Base-by-base conservation (phyloP, 176 grass and related monocot species). In the Avena atlantica region DNA sequence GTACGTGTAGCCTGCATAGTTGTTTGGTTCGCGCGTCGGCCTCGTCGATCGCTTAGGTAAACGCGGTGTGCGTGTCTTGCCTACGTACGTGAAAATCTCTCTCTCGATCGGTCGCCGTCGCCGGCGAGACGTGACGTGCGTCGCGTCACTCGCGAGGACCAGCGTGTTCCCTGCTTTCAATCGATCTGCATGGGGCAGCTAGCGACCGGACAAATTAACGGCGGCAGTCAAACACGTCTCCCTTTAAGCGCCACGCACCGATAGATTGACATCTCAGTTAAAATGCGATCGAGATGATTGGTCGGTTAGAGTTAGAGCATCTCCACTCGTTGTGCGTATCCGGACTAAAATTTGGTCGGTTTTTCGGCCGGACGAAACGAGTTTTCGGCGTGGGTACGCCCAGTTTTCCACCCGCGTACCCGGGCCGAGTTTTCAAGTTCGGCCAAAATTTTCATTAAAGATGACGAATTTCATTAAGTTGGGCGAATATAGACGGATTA, bases 1-100 rank as follows among this genome's bases (percentile, higher is more conserved):
- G 13, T 37, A 55, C 12, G 6, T 14, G 51, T 21, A 36, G 55
- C 55, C 40, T 23, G 42, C 17, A 34, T 24, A 23, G 56, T 85
- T 74, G 85, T 84, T 84, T 16, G 8, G 74, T 84, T 87, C 45
- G 80, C 55, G 58, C 67, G 75, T 75, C 89, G 85, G 19, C 74
- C 47, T 87, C 85, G 19, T 37, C 36, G 25, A 25, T 80, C 80
- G 87, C 74, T 67, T 80, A 21, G 65, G 85, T 80, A 80, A 74
- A 84, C 74, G 58, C 80, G 67, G 79, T 2, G 27, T 29, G 1
- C 27, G 27, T 29, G 25, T 25, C 25, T 25, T 25, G 27, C 27
- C 27, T 29, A 29, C 20, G 69, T 82, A 78, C 63, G 5, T 15
- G n/a, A 23, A 24, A 31, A 1, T 12, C 4, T 29, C 25, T 55